Base-by-base conservation (phyloP, 495 filamentous ascomycete species). In the Trichocladium uniseriatum region DNA sequence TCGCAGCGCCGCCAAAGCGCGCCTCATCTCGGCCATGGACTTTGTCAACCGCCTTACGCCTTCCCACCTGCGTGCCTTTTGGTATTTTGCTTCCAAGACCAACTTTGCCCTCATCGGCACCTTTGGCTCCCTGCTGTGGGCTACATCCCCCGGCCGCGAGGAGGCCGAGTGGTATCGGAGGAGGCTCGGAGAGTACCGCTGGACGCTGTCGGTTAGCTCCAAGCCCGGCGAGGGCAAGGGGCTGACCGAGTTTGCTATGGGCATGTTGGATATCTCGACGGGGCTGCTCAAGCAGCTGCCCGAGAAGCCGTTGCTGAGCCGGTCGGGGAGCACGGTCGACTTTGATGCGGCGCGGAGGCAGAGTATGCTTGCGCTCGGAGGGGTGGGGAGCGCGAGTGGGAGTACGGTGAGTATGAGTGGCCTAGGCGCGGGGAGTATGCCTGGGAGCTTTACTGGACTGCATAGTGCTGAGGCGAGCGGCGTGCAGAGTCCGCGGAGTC, bases 131-230 rank as follows among this genome's bases (percentile, higher is more conserved):
- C 77, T 97, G 6, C 78, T 98, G 0, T 89, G 87, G 75, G 86
- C 90, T 21, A 92, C 89, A 0, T 82, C 84, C 0, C 90, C 90
- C 0, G 86, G 83, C 10, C 74, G 79, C 16, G 91, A 97, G 64
- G 92, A 98, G 67, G 87, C 87, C 4, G 89, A 94, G n/a, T 98
- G 95, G 76, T 98, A 98, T 68, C 80, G 84, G 18, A 75, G 83
- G 2, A 72, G 92, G 3, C 72, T 96, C 10, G 80, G 80, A 49
- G 92, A 98, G 71, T 96, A 95, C 62, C 73, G 87, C 38, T 98
- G 92, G 92, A 96, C 91, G 1, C 70, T 98, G 51, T 82, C 81
- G 31, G 90, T 97, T 28, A 86, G 80, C 64, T 80, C 79, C 51
- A 87, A 89, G 58, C 81, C 83, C 34, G 89, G 89, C 21, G 78